These are phyloP conservation scores for Anthracocystis setariae DNA, from an alignment of 1,284 basidiomycete species.

Conservation along the genomic window DNA sequence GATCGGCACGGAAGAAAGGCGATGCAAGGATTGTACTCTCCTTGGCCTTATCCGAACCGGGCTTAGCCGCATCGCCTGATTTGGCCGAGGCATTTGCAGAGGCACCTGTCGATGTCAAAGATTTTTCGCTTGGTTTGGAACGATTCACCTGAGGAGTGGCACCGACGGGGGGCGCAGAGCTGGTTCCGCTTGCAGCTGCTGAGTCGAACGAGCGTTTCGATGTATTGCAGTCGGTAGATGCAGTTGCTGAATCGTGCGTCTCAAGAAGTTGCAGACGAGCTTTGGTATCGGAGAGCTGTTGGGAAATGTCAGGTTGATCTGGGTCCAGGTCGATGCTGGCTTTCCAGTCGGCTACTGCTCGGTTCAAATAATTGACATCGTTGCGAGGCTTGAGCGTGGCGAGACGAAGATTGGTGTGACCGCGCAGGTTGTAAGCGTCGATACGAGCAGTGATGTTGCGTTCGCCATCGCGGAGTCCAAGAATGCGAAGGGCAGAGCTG, in stretches of 20 bases:
- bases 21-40: constrained; percentile 47
- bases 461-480: constrained; percentile 20
- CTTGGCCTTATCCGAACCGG: constrained; percentile 9
- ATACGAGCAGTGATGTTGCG: constrained; percentile 30
- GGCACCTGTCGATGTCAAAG: not conserved
- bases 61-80: not conserved
- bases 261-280: constrained; percentile 3
- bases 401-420: constrained; percentile 25
- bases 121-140: not conserved
- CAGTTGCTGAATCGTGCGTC: not conserved
- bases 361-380: constrained; percentile 20
- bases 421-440: constrained; percentile 32
- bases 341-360: constrained; percentile 29
- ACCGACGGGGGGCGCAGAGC: not conserved
- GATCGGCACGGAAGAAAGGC: constrained; percentile 46
- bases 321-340: constrained; percentile 26
- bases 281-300: constrained; percentile 10
- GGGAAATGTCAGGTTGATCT: constrained; percentile 11
- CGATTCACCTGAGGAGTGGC: not conserved
- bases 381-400: constrained; percentile 13
- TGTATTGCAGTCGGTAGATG: not conserved
- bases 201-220: not conserved
- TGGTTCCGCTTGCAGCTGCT: not conserved
- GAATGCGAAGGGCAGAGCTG: constrained; percentile 30
- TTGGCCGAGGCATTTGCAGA: not conserved